Base-by-base conservation (phyloP, 202 grass and related monocot species). In the Schoenoplectus tabernaemontani region DNA sequence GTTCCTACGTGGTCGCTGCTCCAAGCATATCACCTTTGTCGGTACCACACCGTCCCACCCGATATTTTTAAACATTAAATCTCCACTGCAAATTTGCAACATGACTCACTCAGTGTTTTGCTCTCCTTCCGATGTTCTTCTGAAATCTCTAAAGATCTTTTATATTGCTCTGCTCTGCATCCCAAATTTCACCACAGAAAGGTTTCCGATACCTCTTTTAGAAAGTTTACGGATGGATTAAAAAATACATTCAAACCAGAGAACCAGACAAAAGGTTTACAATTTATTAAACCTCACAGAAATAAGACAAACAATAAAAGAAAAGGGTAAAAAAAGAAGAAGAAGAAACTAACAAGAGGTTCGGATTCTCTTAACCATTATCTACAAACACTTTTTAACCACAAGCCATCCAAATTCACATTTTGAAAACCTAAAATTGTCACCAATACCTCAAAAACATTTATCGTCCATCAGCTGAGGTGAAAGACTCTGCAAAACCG, bases 401-500 rank as follows among this genome's bases (percentile, higher is more conserved):
- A 65, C 41, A 80, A 65, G 44, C 28, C 30, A 78, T 50, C 7
- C 59, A 80, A 80, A 80, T 80, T 44, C 78, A 76, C 81, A 83
- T 41, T 56, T 71, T 53, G 15, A 75, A 75, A 51, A 76, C 20
- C 36, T 62, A 68, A n/a, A 59, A 32, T 38, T 30, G 26, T 41
- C 46, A 53, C 47, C 24, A 59, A 64, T 34, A 51, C 7, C 43
- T 80, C 34, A n/a, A 13, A 62, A 63, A 30, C 36, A 78, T 34
- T 85, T 77, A 85, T 65, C 83, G 61, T 43, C 83, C 93, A 30
- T 96, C 93, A 2, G 95, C 86, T 9, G 95, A 98, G 60, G 91
- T 95, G 88, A 98, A 98, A 1, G 95, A 95, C 37, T 94, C 95
- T 0, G 91, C 95, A 15, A 98, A 95, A 59, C 95, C 95, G 0